Percentiles rank a stretch among this genome's conserved stretches.
Evolutionary conservation across 345 rosid species (phyloP).

Genomic region (Citrus sinensis): DVS_A1.0 CM039166.1:17416001-17416500

Average conservation of each 20-base stretch:
- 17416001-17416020: constrained; percentile 26
- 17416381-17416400: background rate
- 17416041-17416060: constrained; percentile 41
- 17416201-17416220: constrained; percentile 10
- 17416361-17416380: constrained; percentile 9
- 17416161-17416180: constrained; percentile 35
- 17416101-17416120: background rate
- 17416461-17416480: constrained; percentile 32
- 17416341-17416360: constrained; percentile 14
- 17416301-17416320: constrained; percentile 37
- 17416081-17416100: constrained; percentile 19
- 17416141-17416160: constrained; percentile 29
- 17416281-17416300: constrained; percentile 42
- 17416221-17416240: constrained; percentile 21
- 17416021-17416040: constrained; percentile 29
- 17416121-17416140: background rate
- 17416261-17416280: constrained; percentile 33
- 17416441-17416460: constrained; percentile 6
- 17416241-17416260: constrained; percentile 31
- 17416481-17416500: constrained; percentile 29
- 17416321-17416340: constrained; percentile 23
- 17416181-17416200: constrained; percentile 25
- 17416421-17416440: background rate
- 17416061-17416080: constrained; percentile 53
- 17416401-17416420: background rate